Base-by-base conservation (phyloP, 2,329 filamentous ascomycete species). In the Cercospora brassicicola region DNA sequence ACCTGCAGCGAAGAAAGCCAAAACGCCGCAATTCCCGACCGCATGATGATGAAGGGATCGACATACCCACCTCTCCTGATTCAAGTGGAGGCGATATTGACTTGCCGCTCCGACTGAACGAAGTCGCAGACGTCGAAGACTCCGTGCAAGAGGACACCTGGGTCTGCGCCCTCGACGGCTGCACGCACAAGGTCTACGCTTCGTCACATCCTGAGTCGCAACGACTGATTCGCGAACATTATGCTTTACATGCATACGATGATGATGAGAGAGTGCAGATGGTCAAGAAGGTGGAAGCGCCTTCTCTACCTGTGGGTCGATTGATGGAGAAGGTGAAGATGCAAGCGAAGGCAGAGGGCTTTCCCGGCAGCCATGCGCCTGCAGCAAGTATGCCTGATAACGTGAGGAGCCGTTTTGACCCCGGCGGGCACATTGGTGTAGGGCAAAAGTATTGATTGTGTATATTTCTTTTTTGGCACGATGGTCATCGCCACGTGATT, bases 101-200 rank as follows among this genome's bases (percentile, higher is more conserved):
- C 20, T 45, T 67, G 5, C 67, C 69, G 15, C 62, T 80, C 2
- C 80, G 83, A 36, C 56, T 66, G 3, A 30, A 55, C 33, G 45
- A 63, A 18, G 63, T 69, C 15, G 69, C 68, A 18, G 55, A 68
- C 30, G 56, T 60, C 13, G 39, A 59, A 18, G 75, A 77, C 59
- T 73, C 73, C 7, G 62, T 76, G 2, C 76, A 78, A 64, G 73
- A 77, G 68, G 86, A 89, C 63, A 88, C 87, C 0, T 93, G 90
- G 90, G 81, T 81, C 0, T 93, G 90, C 73, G 84, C 85, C 4
- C 84, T 90, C 69, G 86, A 88, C 10, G 88, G 85, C 26, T 93
- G 90, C 74, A 80, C 80, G 42, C 88, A 88, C 72, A 83, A 89
- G 48, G 87, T 92, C 10, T 88, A 89, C 69, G 84, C 84, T 2